phyloP scores from a whole-genome alignment of 257 asterid species.

The Verbena officinalis region DNA sequence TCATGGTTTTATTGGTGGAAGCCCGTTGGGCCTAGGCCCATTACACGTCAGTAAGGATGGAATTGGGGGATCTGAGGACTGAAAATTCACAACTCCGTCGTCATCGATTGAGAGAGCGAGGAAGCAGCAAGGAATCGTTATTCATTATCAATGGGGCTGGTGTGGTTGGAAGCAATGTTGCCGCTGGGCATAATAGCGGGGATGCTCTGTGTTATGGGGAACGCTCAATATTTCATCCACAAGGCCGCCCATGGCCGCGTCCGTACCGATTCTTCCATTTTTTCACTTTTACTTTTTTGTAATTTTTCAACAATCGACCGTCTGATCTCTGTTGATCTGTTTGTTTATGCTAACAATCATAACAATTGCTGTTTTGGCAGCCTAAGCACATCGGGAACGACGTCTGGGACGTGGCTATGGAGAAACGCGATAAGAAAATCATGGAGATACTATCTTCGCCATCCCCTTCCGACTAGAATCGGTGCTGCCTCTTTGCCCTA shows the following conservation, averaged over 20 bases:
- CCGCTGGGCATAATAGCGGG: constrained; percentile 95
- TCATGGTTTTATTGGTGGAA: no score
- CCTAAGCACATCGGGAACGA: constrained; percentile 96
- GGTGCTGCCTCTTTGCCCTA: constrained; percentile 15
- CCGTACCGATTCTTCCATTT: constrained; percentile 13
- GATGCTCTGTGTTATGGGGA: constrained; percentile 92
- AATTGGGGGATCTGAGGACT: constrained; percentile 21
- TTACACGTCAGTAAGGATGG: background rate
- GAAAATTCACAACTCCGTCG: background rate
- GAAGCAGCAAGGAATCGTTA: constrained; percentile 1
- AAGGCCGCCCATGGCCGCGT: constrained; percentile 96
- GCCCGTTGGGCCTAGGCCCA: no score
- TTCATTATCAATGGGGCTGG: constrained; percentile 43
- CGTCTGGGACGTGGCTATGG: constrained; percentile 86
- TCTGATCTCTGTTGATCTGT: constrained; percentile 6
- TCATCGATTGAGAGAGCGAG: constrained; percentile 3
- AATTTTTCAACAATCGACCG: background rate
- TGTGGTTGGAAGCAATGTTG: constrained; percentile 73
- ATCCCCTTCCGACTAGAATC: constrained; percentile 44
- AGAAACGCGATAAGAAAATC: constrained; percentile 87
- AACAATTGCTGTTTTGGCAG: constrained; percentile 36
- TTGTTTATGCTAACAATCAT: constrained; percentile 8
- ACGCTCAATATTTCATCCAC: constrained; percentile 85
- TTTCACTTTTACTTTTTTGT: no score
- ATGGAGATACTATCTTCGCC: constrained; percentile 62